Percentiles rank a stretch among this genome's conserved stretches.
These are phyloP conservation scores for Penicillium atrosanguineum DNA, from an alignment of 495 filamentous ascomycete genomes.

Conservation along the genomic window DNA sequence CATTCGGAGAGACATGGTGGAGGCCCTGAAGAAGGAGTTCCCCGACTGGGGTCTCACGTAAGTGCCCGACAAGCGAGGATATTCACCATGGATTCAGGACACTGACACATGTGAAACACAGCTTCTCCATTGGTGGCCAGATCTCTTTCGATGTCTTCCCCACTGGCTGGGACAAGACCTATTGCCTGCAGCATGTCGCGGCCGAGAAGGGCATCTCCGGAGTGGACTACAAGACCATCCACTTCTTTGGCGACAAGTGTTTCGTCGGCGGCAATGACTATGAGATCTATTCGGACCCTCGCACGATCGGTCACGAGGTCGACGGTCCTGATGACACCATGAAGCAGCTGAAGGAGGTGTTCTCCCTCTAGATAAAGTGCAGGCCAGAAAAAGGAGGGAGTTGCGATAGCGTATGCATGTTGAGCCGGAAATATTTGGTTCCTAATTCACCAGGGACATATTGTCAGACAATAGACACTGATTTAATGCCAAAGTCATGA, in stretches of 20 bases:
- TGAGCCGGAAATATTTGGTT: not conserved
- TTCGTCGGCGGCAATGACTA: conserved; percentile 87
- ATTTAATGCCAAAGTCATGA: conserved; percentile 8
- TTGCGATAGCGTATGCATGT: conserved; percentile 18
- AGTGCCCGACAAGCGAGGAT: conserved; percentile 27
- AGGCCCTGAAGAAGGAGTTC: conserved; percentile 74
- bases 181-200: conserved; percentile 84
- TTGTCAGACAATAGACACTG: not conserved
- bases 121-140: conserved; percentile 91
- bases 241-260: conserved; percentile 98
- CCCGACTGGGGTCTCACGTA: conserved; percentile 80
- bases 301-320: conserved; percentile 83
- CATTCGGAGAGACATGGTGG: conserved; percentile 69
- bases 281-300: conserved; percentile 80
- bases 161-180: conserved; percentile 97
- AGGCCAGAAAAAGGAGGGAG: conserved; percentile 3
- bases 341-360: conserved; percentile 71
- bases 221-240: conserved; percentile 77
- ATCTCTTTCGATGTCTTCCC: conserved; percentile 99
- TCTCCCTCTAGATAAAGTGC: conserved; percentile 56
- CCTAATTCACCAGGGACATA: not conserved
- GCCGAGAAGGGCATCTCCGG: conserved; percentile 74
- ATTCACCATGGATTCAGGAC: not conserved
- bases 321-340: conserved; percentile 78
- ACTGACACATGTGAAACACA: conserved; percentile 28